Base-by-base conservation (phyloP, 768 basidiomycete genomes). In the Gyrodon lividus region DNA sequence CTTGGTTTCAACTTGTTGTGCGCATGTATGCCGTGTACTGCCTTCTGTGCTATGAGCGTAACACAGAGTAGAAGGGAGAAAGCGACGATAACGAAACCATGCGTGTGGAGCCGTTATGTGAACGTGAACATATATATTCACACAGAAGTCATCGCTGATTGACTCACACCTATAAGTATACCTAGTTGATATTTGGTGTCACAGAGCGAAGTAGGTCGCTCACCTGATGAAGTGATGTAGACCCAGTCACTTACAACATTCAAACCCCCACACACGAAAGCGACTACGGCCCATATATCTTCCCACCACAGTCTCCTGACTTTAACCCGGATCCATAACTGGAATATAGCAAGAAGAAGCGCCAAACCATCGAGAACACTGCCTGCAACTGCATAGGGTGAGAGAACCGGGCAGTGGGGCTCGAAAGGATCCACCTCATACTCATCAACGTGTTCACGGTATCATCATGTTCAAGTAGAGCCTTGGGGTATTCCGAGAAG, bases 231-330 rank as follows among this genome's bases (percentile, higher is more conserved):
- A 7, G 7, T 3, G 41, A 55, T 5, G 17, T 49, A 46, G 34
- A 55, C 20, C 62, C 62, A 64, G 14, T 4, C 12, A 22, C 54
- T 41, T 5, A 28, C 17, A 16, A 53, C 20, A 17, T 33, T 43
- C 6, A 52, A 34, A 16, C 19, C 24, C 12, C 57, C 63, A 7
- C 43, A 65, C 9, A 51, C 4, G 30, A 64, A 43, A 1, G 60
- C 63, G 10, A 53, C 30, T 0, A 33, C 38, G 6, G 63, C 63
- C 55, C 51, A 64, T 34, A 50, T 23, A 24, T 65, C 64, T 12
- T 65, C 64, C 48, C 58, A 43, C 20, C 64, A 61, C 19, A 64
- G 40, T 12, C 56, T 51, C 34, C 46, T 51, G 26, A 65, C 58
- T 20, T 22, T 43, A 20, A 60, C 40, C 23, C 64, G 63, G 30